Conservation (phyloP, 2,329 filamentous ascomycete genomes). For the Parascedosporium putredinis region DNA sequence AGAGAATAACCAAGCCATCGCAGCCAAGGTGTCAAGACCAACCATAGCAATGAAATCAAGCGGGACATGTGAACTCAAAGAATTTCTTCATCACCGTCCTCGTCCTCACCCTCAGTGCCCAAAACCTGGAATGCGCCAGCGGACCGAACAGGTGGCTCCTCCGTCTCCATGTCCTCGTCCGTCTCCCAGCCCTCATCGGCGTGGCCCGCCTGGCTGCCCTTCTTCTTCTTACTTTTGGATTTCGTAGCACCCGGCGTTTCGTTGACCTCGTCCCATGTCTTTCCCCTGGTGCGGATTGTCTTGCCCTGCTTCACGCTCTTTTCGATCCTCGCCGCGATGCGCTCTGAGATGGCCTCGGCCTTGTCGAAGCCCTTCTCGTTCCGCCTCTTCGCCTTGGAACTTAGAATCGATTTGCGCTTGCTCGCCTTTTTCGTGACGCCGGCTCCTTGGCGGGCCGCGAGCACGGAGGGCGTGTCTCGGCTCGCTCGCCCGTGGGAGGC, state of each 20-base stretch:
- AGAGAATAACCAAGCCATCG: neutral
- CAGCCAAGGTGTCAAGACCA: neutral
- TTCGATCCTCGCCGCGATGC: constrained; percentile 44
- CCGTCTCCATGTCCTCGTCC: neutral
- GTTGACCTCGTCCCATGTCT: constrained; percentile 51
- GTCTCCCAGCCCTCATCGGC: constrained; percentile 10
- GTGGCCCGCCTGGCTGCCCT: constrained; percentile 8
- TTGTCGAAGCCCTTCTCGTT: constrained; percentile 48
- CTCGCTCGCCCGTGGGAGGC: constrained; percentile 30
- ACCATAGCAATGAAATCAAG: no score
- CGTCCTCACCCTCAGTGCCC: neutral
- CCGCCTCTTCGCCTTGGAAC: constrained; percentile 42
- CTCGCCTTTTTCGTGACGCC: constrained; percentile 61
- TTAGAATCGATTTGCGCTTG: constrained; percentile 42
- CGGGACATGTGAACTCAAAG: neutral
- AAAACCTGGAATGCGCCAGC: neutral
- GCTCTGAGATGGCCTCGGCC: constrained; percentile 49
- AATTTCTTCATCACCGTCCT: constrained; percentile 2
- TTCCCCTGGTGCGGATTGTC: constrained; percentile 36
- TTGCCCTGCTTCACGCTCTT: constrained; percentile 41
- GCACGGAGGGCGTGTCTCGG: constrained; percentile 46
- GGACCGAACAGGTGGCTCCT: neutral
- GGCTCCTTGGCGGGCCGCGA: constrained; percentile 54
- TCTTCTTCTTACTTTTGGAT: constrained; percentile 13
- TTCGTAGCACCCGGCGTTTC: constrained; percentile 21